Evolutionary conservation across 2,329 filamentous ascomycete species (phyloP).

Genomic region (Leptographium wingfieldii): DNA sequence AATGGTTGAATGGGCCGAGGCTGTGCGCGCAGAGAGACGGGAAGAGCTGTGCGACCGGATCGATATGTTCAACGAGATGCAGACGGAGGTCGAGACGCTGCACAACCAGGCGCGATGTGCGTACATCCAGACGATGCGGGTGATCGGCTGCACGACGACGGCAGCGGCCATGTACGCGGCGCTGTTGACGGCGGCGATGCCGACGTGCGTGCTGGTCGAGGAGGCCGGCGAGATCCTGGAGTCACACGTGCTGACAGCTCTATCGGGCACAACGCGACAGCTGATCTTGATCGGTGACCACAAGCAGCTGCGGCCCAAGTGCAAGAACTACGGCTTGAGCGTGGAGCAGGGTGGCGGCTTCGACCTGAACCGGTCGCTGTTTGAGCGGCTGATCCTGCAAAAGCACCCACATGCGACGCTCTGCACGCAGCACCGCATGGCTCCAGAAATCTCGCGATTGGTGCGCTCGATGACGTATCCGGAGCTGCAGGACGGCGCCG

Average conservation of each 20-base stretch:
- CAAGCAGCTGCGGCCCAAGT: conserved; percentile 57
- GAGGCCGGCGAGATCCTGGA: conserved; percentile 66
- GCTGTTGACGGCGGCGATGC: conserved; percentile 38
- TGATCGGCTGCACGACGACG: conserved; percentile 62
- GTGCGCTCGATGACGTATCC: conserved; percentile 44
- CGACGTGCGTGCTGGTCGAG: conserved; percentile 53
- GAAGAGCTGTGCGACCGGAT: neutral
- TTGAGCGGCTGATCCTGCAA: conserved; percentile 52
- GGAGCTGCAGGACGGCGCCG: conserved; percentile 38
- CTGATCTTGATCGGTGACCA: conserved; percentile 63
- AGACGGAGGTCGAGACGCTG: conserved; percentile 24
- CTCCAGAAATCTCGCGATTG: conserved; percentile 47
- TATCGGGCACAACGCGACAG: conserved; percentile 42
- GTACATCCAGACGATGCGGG: conserved; percentile 28
- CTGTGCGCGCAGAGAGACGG: neutral
- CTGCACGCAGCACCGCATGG: conserved; percentile 53
- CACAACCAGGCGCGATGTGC: conserved; percentile 9
- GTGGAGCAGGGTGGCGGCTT: conserved; percentile 54
- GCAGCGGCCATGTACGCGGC: conserved; percentile 49
- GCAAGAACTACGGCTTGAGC: conserved; percentile 45
- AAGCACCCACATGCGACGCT: conserved; percentile 42
- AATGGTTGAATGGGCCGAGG: neutral
- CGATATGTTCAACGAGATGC: neutral
- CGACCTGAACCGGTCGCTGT: conserved; percentile 54
- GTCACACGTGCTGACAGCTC: conserved; percentile 48